Base-by-base conservation (phyloP, 2,329 filamentous ascomycete species). In the Botrytis galanthina region DNA sequence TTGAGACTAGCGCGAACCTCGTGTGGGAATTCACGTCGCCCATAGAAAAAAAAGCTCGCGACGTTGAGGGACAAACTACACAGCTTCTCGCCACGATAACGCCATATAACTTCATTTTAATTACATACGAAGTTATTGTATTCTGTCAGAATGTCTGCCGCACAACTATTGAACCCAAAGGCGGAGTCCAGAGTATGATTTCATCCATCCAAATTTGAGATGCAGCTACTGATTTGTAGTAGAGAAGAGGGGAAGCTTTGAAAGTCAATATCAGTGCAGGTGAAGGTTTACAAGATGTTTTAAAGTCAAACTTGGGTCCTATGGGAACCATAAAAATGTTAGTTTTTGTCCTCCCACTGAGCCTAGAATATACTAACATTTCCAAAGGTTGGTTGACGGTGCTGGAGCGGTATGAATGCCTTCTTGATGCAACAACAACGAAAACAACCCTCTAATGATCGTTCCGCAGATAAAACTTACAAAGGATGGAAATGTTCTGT, bases 131-230 rank as follows among this genome's bases (percentile, higher is more conserved):
- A 72, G 61, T 42, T 67, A 67, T 48, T 73, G 26, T 48, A 48
- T 51, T 67, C 48, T 75, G 70, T 74, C 76, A 83, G 78, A 75
- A 98, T 98, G 96, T 98, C 95, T 85, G 96, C 96, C 80, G 95
- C 96, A 82, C 95, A 98, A 86, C 91, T 99, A 81, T 92, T 99
- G 78, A 99, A 99, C 85, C 96, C 96, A 76, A 99, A 99, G 88
- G 96, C 96, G 81, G 96, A 99, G 87, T 98, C 95, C 80, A 91
- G 96, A 85, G 94, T 97, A 87, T 80, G 92, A 86, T 75, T 77
- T 74, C 76, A 20, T 75, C 39, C 75, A 66, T 73, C 29, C 48
- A 71, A 73, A 72, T 70, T 73, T 75, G 73, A 75, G 73, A 75
- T 73, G 74, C 70, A 76, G 78, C 74, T 79, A 79, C 79, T 79